Percentiles rank a stretch among this genome's conserved stretches.
Evolutionary conservation across 2,329 filamentous ascomycete species (phyloP).

Genomic region (Calycina herbarum): DNA sequence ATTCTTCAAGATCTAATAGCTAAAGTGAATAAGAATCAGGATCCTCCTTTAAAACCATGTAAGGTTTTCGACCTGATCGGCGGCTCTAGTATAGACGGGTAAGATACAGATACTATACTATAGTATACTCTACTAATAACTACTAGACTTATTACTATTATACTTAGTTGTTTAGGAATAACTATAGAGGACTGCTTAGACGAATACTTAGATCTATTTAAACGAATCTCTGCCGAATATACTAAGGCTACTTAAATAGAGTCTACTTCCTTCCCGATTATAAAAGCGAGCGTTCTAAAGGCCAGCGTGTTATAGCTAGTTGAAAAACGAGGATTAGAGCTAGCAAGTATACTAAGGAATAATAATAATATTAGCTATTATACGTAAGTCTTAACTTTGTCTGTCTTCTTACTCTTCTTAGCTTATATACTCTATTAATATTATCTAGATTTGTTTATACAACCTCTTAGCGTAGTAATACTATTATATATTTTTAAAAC

Average conservation of each 20-base stretch:
- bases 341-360: conserved; percentile 7
- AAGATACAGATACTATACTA: conserved; percentile 13
- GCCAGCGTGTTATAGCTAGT: conserved; percentile 4
- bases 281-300: conserved; percentile 6
- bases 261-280: conserved; percentile 5
- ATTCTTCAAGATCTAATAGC: conserved; percentile 39
- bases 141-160: conserved; percentile 46
- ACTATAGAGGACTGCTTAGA: conserved; percentile 44
- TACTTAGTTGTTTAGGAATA: conserved; percentile 48
- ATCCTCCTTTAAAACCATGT: conserved; percentile 37
- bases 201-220: conserved; percentile 36
- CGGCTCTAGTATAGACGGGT: conserved; percentile 42
- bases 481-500: conserved; percentile 6
- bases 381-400: conserved; percentile 9
- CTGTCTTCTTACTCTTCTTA: not conserved
- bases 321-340: conserved; percentile 7
- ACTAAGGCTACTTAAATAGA: conserved; percentile 6
- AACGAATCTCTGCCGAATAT: conserved; percentile 4
- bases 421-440: conserved; percentile 9
- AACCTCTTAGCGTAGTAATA: conserved; percentile 4
- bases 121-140: not conserved
- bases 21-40: conserved; percentile 26
- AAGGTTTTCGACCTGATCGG: conserved; percentile 43
- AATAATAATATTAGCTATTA: conserved; percentile 8
- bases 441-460: conserved; percentile 10